Evolutionary conservation across 352 stramenopile species (phyloP), one percentile per base, ranked within the genome.

Genomic region (Phytophthora nicotianae): DNA sequence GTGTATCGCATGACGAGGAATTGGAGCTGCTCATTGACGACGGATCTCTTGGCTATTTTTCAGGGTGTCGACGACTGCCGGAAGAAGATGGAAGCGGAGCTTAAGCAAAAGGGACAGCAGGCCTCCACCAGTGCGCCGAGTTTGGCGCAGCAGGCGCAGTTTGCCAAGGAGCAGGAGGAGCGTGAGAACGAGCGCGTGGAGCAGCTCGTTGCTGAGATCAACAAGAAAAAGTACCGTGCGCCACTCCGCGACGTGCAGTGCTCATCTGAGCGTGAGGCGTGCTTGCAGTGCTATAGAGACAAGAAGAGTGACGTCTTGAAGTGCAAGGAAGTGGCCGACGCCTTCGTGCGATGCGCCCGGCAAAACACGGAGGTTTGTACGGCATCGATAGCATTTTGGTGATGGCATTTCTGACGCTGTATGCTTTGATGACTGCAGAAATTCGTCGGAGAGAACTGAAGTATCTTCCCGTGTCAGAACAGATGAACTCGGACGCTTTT

Each of bases 281-380:
- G 83, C 51, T 79, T 95, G 74, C 73, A 93, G 68, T 95, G 86
- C 73, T 95, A 95, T 88, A 81, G 77, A 79, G 81, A 91, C 77
- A 82, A 90, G 65, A 72, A 86, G 63, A 83, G 71, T 60, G 71
- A 93, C 70, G 61, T 95, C 40, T 81, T 95, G 52, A 74, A 86
- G 64, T 95, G 86, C 77, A 90, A 91, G 77, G 79, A 95, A 71
- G 81, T 95, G 58, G 83, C 86, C 43, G 86, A 95, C 54, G 86
- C 86, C 54, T 95, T 95, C 49, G 72, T 91, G 46, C 84, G 76
- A 32, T 95, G 86, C 68, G 81, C 84, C 37, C 81, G 90, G 58
- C 70, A 89, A 72, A 87, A 85, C 43, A 93, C 86, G n/a, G 86
- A 90, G 73, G 79, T 90, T 46, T 20, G 77, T 63, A 50, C 17